Evolutionary conservation across 768 basidiomycete genomes (phyloP).

Genomic region (Leccinum sublutescens): DNA sequence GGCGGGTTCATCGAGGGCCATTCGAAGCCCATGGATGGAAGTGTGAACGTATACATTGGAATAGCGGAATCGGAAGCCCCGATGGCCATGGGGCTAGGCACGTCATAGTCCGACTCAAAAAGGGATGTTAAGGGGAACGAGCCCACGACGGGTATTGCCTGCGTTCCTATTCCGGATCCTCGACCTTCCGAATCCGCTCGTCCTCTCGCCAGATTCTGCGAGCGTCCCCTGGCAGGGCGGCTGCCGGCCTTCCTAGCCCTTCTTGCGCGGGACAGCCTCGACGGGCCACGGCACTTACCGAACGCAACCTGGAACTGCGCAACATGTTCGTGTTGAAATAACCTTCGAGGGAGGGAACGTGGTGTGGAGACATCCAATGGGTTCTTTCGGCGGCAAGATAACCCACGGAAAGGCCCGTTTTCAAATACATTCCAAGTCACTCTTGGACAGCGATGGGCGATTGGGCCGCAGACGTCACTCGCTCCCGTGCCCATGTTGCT

Average conservation of each 20-base stretch:
- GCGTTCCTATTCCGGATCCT: constrained; percentile 7
- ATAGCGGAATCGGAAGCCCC: constrained; percentile 31
- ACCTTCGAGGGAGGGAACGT: constrained; percentile 34
- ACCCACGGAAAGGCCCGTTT: constrained; percentile 21
- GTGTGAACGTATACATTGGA: constrained; percentile 8
- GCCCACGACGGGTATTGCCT: constrained; percentile 10
- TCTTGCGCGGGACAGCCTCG: constrained; percentile 16
- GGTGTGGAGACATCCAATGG: constrained; percentile 27
- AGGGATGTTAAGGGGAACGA: constrained; percentile 15
- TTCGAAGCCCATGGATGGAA: constrained; percentile 21
- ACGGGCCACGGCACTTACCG: constrained; percentile 25
- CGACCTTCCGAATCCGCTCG: constrained; percentile 21
- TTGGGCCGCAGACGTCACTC: constrained; percentile 21
- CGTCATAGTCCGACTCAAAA: constrained; percentile 15
- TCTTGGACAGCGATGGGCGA: constrained; percentile 1
- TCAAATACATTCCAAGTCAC: constrained; percentile 14
- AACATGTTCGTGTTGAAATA: constrained; percentile 19
- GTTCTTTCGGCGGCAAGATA: constrained; percentile 18
- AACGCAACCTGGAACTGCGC: not conserved
- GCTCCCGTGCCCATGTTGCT: constrained; percentile 17
- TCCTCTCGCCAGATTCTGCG: constrained; percentile 14
- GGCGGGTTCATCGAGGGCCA: constrained; percentile 18
- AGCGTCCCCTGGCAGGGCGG: constrained; percentile 6
- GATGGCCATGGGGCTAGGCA: constrained; percentile 29
- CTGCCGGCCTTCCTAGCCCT: not conserved